phyloP scores from a whole-genome alignment of 805 yeast species.

The Barnettozyma sp. region DNA sequence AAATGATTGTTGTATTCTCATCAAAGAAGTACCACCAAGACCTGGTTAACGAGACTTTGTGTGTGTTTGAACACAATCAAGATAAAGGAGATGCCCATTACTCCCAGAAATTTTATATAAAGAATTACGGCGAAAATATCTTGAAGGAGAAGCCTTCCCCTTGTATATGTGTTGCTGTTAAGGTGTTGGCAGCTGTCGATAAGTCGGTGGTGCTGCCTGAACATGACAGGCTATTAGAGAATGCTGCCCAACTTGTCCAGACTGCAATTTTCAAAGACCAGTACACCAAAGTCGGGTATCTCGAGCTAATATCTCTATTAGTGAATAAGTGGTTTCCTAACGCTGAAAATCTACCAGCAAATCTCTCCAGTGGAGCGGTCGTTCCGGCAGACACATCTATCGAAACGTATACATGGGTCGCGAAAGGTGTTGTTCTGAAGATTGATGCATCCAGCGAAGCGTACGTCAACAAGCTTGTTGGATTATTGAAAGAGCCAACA shows the following conservation, averaged over 20 bases:
- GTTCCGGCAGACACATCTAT: too few species aligned
- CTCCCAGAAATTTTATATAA: slow-evolving; percentile 12
- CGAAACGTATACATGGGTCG: slow-evolving; percentile 61
- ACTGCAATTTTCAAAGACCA: slow-evolving; percentile 8
- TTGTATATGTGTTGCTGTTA: slow-evolving; percentile 36
- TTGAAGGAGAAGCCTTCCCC: too few species aligned
- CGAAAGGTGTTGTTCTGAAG: slow-evolving; percentile 61
- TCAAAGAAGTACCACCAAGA: slow-evolving; percentile 34
- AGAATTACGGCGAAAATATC: slow-evolving; percentile 15
- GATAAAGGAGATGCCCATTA: slow-evolving; percentile 15
- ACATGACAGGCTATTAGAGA: slow-evolving; percentile 14
- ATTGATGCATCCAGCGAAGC: slow-evolving; percentile 36
- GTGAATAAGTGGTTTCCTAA: slow-evolving; percentile 46
- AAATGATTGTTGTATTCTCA: slow-evolving; percentile 29
- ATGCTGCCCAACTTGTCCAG: slow-evolving; percentile 10
- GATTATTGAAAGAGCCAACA: slow-evolving; percentile 27
- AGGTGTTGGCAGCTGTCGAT: slow-evolving; percentile 47
- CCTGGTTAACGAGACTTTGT: slow-evolving; percentile 33
- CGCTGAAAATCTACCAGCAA: slow-evolving; percentile 1
- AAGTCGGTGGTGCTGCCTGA: slow-evolving; percentile 29
- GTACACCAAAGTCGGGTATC: slow-evolving; percentile 40
- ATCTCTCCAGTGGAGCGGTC: too few species aligned
- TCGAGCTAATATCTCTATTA: slow-evolving; percentile 48
- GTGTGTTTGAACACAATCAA: slow-evolving; percentile 35
- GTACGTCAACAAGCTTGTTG: slow-evolving; percentile 30